A percentile compares a stretch with the other conserved stretches of the same genome.
phyloP scores from a whole-genome alignment of 2,329 filamentous ascomycete species.

The Aspergillus fumigatus region DNA sequence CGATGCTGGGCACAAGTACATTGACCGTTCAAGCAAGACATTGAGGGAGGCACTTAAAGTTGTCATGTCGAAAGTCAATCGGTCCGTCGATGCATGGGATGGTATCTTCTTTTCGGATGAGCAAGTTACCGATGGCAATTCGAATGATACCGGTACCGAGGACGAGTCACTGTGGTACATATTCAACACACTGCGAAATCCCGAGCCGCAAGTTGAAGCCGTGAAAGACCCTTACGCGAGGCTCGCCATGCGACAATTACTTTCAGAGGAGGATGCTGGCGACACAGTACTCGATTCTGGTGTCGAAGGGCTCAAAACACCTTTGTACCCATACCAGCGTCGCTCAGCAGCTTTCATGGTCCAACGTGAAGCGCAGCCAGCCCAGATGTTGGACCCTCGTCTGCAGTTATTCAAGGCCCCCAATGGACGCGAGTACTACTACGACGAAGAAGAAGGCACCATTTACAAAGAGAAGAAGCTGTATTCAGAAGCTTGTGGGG shows the following conservation, averaged over 20 bases:
- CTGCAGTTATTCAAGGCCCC: slow-evolving; percentile 59
- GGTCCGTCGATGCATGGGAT: slow-evolving; percentile 36
- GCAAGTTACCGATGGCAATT: slow-evolving; percentile 4
- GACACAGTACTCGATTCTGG: slow-evolving; percentile 12
- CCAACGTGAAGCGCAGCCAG: slow-evolving; percentile 67
- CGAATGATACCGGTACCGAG: slow-evolving; percentile 17
- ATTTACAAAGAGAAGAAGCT: slow-evolving; percentile 62
- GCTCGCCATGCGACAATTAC: slow-evolving; percentile 34
- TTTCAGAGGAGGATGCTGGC: slow-evolving; percentile 18
- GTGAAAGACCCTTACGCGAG: slow-evolving; percentile 30
- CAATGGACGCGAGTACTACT: slow-evolving; percentile 61
- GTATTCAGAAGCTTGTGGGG: slow-evolving; percentile 72
- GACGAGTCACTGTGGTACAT: slow-evolving; percentile 48
- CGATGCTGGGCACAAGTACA: slow-evolving; percentile 31
- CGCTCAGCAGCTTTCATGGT: slow-evolving; percentile 79
- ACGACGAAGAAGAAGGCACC: slow-evolving; percentile 59
- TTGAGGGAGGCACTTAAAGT: slow-evolving; percentile 34
- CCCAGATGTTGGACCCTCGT: slow-evolving; percentile 67
- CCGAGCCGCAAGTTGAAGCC: slow-evolving; percentile 27
- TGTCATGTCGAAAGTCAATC: slow-evolving; percentile 39
- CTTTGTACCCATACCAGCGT: slow-evolving; percentile 72
- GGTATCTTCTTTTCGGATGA: slow-evolving; percentile 18
- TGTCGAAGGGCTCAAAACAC: slow-evolving; percentile 47
- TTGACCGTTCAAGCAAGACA: slow-evolving; percentile 29
- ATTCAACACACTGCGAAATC: slow-evolving; percentile 46